Evolutionary conservation across 148 eudicot genomes (phyloP).

Genomic region (Diospyros lotus): DNA sequence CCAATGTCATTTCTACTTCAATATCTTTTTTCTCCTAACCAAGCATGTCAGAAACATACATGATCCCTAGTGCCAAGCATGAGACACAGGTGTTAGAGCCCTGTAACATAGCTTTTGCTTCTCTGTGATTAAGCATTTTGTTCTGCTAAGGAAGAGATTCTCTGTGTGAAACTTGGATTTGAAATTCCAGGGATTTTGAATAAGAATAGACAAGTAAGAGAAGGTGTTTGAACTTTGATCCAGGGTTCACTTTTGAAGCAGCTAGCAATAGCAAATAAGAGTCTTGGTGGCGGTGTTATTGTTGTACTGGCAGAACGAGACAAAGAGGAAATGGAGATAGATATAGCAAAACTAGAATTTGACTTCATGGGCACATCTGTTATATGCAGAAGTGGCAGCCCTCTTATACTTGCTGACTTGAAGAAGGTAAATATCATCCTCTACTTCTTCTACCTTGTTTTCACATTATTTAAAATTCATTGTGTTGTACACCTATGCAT

Average conservation of each 20-base stretch:
- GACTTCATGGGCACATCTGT: slow-evolving; percentile 93
- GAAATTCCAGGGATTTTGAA: not conserved
- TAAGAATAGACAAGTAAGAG: slow-evolving; percentile 6
- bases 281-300: slow-evolving; percentile 87
- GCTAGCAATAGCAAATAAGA: slow-evolving; percentile 88
- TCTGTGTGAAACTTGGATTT: not conserved
- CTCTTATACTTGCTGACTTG: slow-evolving; percentile 92
- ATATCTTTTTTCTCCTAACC: too few species aligned
- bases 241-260: slow-evolving; percentile 97
- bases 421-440: slow-evolving; percentile 53
- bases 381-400: slow-evolving; percentile 95
- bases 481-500: not conserved
- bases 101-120: not conserved
- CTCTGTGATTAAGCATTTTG: not conserved
- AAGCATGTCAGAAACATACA: too few species aligned
- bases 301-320: slow-evolving; percentile 96
- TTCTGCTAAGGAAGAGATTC: not conserved
- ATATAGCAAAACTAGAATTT: slow-evolving; percentile 82
- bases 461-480: not conserved
- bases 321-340: slow-evolving; percentile 97
- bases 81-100: not conserved
- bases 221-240: slow-evolving; percentile 8
- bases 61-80: too few species aligned
- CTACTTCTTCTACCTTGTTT: not conserved
- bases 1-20: too few species aligned